phyloP scores from a whole-genome alignment of 345 rosid genomes.

The Citrus reticulata region DNA sequence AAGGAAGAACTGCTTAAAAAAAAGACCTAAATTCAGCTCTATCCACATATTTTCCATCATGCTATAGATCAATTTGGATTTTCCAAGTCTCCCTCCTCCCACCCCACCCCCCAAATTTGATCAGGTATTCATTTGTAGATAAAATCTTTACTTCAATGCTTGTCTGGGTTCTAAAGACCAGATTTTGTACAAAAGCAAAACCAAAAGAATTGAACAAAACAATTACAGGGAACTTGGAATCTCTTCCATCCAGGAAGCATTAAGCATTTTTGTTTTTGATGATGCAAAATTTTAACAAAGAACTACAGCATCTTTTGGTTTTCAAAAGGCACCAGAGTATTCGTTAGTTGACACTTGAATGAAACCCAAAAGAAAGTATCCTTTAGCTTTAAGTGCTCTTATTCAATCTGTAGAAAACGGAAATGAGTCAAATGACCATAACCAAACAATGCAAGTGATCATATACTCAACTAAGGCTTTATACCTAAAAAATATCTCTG shows the following conservation, averaged over 20 bases:
- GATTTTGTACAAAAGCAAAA: not conserved
- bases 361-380: not conserved
- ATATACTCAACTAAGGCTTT: not conserved
- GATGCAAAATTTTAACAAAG: not conserved
- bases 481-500: not conserved
- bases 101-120: not conserved
- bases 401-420: not conserved
- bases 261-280: not conserved
- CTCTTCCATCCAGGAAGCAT: not conserved
- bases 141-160: not conserved
- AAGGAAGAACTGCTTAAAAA: not conserved
- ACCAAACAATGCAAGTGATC: not conserved
- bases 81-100: not conserved
- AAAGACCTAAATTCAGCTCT: not conserved
- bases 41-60: not conserved
- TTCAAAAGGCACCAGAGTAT: not conserved
- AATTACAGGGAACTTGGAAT: not conserved
- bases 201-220: not conserved
- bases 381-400: not conserved
- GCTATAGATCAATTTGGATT: not conserved
- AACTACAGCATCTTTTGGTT: not conserved
- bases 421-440: not conserved
- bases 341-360: not conserved
- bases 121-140: not conserved
- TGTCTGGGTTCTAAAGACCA: not conserved